Conservation (phyloP, 2,329 filamentous ascomycete species). For the Trematosphaeria pertusa region DNA sequence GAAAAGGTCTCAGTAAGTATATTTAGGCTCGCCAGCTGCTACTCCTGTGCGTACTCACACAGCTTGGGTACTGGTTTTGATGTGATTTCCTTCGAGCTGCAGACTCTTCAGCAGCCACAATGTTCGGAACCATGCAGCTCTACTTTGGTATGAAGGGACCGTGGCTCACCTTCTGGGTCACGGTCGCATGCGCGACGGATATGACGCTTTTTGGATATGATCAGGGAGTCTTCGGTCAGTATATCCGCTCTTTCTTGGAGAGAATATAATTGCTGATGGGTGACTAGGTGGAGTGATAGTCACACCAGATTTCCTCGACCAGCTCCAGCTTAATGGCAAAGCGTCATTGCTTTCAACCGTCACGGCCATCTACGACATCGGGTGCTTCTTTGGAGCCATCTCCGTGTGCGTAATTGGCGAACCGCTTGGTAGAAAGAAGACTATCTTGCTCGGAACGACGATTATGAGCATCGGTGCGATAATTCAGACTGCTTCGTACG, state of each 20-base stretch:
- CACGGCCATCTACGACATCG: slow-evolving; percentile 65
- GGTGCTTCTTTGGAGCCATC: slow-evolving; percentile 65
- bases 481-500: slow-evolving; percentile 55
- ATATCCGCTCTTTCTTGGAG: background rate
- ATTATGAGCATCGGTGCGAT: slow-evolving; percentile 59
- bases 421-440: slow-evolving; percentile 56
- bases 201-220: slow-evolving; percentile 56
- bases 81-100: too few species aligned
- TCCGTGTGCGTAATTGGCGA: slow-evolving; percentile 56
- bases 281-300: slow-evolving; percentile 59
- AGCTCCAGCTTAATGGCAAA: slow-evolving; percentile 53
- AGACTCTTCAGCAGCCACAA: too few species aligned
- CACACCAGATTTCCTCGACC: slow-evolving; percentile 59
- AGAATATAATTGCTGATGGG: background rate
- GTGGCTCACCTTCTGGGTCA: slow-evolving; percentile 66
- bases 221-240: slow-evolving; percentile 60
- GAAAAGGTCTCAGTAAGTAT: background rate
- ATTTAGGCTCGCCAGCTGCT: background rate
- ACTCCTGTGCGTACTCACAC: background rate
- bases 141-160: slow-evolving; percentile 63
- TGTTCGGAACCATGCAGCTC: slow-evolving; percentile 43
- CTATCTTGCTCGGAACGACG: slow-evolving; percentile 55
- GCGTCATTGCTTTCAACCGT: slow-evolving; percentile 55
- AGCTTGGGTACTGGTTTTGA: background rate
- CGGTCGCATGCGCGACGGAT: slow-evolving; percentile 42